Base-by-base conservation (phyloP, 1,139 yeast genomes). In the Zygoascus meyerae region DNA sequence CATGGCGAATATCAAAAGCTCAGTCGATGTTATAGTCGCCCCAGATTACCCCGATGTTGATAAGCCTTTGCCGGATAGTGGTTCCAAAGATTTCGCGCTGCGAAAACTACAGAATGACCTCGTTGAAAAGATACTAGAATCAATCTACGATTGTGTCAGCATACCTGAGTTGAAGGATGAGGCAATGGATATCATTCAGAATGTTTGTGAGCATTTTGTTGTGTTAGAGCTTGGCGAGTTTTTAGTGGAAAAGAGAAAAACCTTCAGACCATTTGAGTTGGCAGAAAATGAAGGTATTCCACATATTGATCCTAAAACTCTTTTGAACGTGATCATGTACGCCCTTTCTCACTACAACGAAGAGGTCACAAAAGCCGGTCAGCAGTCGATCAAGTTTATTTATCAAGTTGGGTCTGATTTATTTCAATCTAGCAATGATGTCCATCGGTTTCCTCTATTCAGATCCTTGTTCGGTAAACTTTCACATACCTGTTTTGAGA, bases 401-500 rank as follows among this genome's bases (percentile, higher is more conserved):
- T 80, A 78, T 63, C 69, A 76, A 1, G 75, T 87, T 0, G 79
- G 95, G 5, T 74, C 75, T 1, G 65, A 77, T 0, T 64, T 92
- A 1, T 86, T 87, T 64, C 95, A 94, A 0, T 65, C 73, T 1
- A 72, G 73, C 1, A 85, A 81, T 21, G 77, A 79, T 47, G 83
- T 86, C 0, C 74, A 84, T 48, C 74, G 77, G 48, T 83, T 86
- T 45, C 89, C 95, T 2, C 74, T 87, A 41, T 77, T 89, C 56
- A 77, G 94, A 51, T 75, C 84, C 5, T 73, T 90, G 72, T 81
- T 86, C 56, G 83, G 87, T 48, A 81, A 83, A 49, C 83, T 92
- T 56, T 81, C 95, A 42, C 98, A 92, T 61, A 78, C 87, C 49
- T 92, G 98, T 65, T 92, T 86, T 62, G 94, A 86, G 53, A 96